Evolutionary conservation across 208 protist genomes (phyloP).

Genomic region (Wallacemonas collosoma): DNA sequence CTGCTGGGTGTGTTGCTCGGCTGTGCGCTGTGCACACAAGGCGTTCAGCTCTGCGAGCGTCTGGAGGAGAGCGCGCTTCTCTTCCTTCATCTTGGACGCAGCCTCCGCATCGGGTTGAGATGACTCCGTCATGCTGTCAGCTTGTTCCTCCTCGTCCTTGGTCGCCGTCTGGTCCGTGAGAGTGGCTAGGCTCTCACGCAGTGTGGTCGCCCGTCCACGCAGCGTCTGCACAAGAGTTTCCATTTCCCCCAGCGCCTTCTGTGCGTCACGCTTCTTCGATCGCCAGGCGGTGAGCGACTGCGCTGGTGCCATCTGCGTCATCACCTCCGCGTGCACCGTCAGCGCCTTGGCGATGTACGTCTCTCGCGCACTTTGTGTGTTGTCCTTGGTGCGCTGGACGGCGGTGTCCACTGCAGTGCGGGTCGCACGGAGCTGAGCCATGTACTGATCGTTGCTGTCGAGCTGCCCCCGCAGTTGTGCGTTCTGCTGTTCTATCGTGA

Average conservation of each 20-base stretch:
- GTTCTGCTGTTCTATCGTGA: conserved; percentile 25
- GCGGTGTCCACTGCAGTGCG: conserved; percentile 15
- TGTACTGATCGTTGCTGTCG: conserved; percentile 18
- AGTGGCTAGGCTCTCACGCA: neutral
- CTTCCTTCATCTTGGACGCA: neutral
- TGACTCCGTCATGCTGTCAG: no score
- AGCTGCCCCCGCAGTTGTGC: conserved; percentile 24
- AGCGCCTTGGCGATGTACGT: neutral
- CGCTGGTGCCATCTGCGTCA: neutral
- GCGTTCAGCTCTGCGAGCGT: conserved; percentile 28
- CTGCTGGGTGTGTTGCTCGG: neutral
- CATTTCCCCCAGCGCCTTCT: neutral
- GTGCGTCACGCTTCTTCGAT: neutral
- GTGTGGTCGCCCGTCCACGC: neutral
- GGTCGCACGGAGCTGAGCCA: conserved; percentile 32
- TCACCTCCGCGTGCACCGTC: neutral
- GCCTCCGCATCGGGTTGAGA: neutral
- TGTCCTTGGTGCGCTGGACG: neutral
- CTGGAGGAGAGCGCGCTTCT: conserved; percentile 7
- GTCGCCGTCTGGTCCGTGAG: neutral
- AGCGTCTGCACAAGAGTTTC: neutral
- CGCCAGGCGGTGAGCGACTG: neutral
- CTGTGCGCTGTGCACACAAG: neutral
- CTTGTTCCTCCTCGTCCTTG: neutral
- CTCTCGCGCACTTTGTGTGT: neutral